phyloP scores from a whole-genome alignment of 1,284 basidiomycete genomes.

The Phylloporus sp. region DNA sequence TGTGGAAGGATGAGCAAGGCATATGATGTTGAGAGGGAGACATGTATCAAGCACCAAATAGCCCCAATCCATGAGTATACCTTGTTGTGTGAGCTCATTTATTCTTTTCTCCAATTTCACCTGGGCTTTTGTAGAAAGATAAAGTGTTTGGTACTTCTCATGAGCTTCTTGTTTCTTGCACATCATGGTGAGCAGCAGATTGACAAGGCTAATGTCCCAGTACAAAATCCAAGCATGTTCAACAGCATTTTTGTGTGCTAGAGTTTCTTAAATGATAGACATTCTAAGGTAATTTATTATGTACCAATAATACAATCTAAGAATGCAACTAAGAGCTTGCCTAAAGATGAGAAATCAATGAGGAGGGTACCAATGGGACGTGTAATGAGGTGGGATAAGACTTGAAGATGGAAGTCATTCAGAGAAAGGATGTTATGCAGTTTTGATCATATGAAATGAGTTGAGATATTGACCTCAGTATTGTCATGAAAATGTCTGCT shows the following conservation, averaged over 20 bases:
- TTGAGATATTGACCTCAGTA: neutral
- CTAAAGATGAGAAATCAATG: conserved; percentile 11
- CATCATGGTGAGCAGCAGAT: conserved; percentile 4
- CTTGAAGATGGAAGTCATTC: neutral
- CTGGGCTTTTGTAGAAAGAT: neutral
- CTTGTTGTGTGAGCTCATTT: neutral
- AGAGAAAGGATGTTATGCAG: neutral
- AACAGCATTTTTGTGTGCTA: conserved; percentile 8
- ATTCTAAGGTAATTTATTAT: neutral
- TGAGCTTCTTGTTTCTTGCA: neutral
- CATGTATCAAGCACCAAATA: neutral
- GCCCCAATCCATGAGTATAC: neutral
- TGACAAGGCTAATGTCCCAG: conserved; percentile 2
- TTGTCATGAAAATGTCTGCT: neutral
- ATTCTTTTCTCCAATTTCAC: neutral
- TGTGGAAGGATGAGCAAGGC: neutral
- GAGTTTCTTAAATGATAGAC: neutral
- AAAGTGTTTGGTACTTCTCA: neutral
- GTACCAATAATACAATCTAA: conserved; percentile 10
- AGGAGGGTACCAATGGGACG: conserved; percentile 4
- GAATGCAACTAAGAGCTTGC: conserved; percentile 13
- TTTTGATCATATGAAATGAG: conserved; percentile 5
- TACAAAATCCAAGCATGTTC: conserved; percentile 10
- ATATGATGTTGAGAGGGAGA: neutral
- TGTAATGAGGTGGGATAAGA: conserved; percentile 11